A percentile compares a stretch with the other conserved stretches of the same genome.
These are phyloP conservation scores for Vitis rotundifolia DNA, from an alignment of 164 flowering plant genomes.

Conservation along the genomic window DNA sequence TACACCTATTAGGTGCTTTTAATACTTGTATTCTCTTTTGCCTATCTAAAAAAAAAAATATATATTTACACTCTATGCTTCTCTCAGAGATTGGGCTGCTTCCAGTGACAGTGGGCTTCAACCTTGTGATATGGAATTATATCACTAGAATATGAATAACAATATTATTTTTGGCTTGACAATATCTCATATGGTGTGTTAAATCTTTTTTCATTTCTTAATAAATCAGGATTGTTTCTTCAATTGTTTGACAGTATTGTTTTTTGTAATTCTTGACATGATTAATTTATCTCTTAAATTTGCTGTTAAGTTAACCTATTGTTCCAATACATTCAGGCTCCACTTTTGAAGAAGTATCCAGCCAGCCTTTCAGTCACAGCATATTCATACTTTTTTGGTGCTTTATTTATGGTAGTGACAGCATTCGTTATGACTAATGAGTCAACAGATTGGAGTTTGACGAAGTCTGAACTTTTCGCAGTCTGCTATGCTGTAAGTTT, in stretches of 20 bases:
- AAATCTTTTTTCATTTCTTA: not conserved
- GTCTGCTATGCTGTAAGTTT: slow-evolving; percentile 88
- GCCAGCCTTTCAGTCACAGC: slow-evolving; percentile 92
- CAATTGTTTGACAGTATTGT: not conserved
- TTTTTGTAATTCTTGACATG: not conserved
- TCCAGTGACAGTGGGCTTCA: not conserved
- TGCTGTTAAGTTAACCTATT: not conserved
- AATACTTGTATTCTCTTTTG: no score
- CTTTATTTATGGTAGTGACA: slow-evolving; percentile 67
- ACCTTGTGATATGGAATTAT: not conserved
- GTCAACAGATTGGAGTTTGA: slow-evolving; percentile 74
- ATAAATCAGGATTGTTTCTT: not conserved
- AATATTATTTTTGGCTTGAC: not conserved
- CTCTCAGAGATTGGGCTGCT: not conserved
- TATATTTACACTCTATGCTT: no score
- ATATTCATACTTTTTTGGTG: slow-evolving; percentile 85
- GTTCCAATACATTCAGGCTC: slow-evolving; percentile 63
- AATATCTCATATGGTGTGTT: not conserved
- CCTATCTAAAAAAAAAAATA: no score
- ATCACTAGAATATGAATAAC: not conserved
- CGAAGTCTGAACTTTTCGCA: slow-evolving; percentile 71
- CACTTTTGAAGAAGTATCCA: slow-evolving; percentile 77
- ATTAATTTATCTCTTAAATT: not conserved
- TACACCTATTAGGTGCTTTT: no score
- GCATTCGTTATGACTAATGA: slow-evolving; percentile 59